These are phyloP conservation scores for Pseudozyma tsukubaensis DNA, from an alignment of 1,284 basidiomycete genomes.

Conservation along the genomic window DNA sequence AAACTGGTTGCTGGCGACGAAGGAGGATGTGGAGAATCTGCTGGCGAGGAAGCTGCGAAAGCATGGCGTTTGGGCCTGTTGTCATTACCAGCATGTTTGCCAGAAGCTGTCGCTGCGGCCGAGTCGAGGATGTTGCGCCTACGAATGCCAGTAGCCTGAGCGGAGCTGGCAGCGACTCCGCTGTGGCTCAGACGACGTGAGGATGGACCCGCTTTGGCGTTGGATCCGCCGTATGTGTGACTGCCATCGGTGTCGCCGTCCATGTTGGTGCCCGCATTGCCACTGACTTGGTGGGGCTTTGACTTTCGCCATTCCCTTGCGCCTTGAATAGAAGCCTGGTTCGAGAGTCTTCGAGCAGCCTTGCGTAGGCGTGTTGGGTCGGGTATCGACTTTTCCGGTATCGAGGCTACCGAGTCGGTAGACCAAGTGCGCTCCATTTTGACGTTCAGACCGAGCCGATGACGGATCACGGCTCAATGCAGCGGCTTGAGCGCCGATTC, in stretches of 20 bases:
- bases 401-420: conserved; percentile 47
- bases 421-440: conserved; percentile 51
- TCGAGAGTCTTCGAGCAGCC: conserved; percentile 45
- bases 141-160: conserved; percentile 14
- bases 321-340: conserved; percentile 34
- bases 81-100: conserved; percentile 10
- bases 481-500: not conserved
- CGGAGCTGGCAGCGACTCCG: conserved; percentile 3
- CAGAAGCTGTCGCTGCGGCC: conserved; percentile 13
- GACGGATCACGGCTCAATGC: too few relatives aligned
- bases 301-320: conserved; percentile 45
- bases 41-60: conserved; percentile 10
- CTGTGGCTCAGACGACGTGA: conserved; percentile 26
- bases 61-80: conserved; percentile 13
- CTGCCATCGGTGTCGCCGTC: conserved; percentile 2
- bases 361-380: conserved; percentile 43
- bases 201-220: conserved; percentile 38
- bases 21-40: conserved; percentile 26
- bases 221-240: conserved; percentile 7
- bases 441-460: too few relatives aligned
- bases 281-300: conserved; percentile 22
- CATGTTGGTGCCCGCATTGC: conserved; percentile 2
- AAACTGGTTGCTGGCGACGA: conserved; percentile 26
- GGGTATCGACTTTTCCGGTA: conserved; percentile 28
- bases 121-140: conserved; percentile 44